Base-by-base conservation (phyloP, 2,329 filamentous ascomycete species). In the Alternaria rosae region DNA sequence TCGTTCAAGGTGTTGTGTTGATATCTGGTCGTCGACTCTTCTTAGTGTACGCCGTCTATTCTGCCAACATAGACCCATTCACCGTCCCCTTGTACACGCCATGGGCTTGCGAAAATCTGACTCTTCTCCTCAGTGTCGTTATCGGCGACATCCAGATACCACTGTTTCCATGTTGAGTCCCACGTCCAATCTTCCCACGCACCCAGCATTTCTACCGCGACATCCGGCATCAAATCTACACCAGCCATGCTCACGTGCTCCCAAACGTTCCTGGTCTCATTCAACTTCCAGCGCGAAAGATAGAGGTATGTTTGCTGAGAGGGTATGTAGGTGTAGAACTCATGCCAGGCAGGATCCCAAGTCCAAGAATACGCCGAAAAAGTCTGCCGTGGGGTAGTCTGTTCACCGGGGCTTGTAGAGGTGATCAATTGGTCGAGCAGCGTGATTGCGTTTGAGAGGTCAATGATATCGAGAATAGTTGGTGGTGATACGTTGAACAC, bases 101-200 rank as follows among this genome's bases (percentile, higher is more conserved):
- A 69, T 21, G 59, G 53, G 60, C 65, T 68, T 5, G 63, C 59
- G 51, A 64, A 69, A 12, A 65, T 26, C 25, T 57, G 55, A 25
- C 47, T 48, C 45, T 57, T 47, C 8, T 47, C 55, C n/a, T 51
- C 52, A 5, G 23, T 42, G 2, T 41, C 47, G 15, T 54, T 47
- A 1, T 55, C 51, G 5, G 42, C 13, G 15, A 68, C 35, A 4
- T 64, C 50, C 9, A 72, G 55, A 59, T 52, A 68, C 69, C 69
- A 70, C 35, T 68, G 64, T 20, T 55, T 53, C 57, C 45, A 61
- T 1, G 35, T 23, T n/a, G 62, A 32, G 59, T 71, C 63, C 66
- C 68, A 70, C 2, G 17, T 20, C 69, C 69, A 71, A 23, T 71
- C 69, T 51, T 70, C 64, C 68, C 69, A 71, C 26, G 61, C 55